phyloP scores from a whole-genome alignment of 225 moss, liverwort and hornwort genomes.

The Bryoerythrophyllum caledonicum region DNA sequence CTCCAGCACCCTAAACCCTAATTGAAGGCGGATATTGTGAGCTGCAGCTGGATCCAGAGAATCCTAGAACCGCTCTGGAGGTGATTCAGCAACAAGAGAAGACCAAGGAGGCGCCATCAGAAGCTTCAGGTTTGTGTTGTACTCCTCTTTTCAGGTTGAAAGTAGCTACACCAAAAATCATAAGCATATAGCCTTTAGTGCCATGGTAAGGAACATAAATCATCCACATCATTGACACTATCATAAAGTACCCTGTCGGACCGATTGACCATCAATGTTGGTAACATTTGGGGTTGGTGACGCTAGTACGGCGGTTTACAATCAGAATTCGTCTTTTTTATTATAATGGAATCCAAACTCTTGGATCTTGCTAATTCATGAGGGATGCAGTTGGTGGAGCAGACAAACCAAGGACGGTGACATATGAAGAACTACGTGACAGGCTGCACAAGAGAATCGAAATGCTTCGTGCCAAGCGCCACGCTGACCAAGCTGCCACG shows the following conservation, averaged over 20 bases:
- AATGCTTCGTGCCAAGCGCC: constrained; percentile 80
- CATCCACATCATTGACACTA: no score
- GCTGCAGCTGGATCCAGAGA: constrained; percentile 87
- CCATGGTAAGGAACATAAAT: no score
- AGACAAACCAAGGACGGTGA: constrained; percentile 69
- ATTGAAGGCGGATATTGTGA: background rate
- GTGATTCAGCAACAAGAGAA: constrained; percentile 71
- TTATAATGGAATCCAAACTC: no score
- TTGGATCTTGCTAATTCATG: background rate
- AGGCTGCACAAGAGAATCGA: constrained; percentile 86
- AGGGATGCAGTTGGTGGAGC: constrained; percentile 38
- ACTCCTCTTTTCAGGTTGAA: no score
- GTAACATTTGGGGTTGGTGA: no score
- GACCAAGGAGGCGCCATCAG: constrained; percentile 37
- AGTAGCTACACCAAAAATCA: no score
- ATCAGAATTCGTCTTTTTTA: no score
- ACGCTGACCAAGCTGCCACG: constrained; percentile 86
- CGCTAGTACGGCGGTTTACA: no score
- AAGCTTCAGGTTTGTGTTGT: constrained; percentile 39
- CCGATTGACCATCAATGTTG: no score
- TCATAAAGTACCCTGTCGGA: no score
- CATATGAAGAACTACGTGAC: constrained; percentile 78
- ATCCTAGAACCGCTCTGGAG: constrained; percentile 79
- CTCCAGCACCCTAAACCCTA: no score
- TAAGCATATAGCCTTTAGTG: no score